Base-by-base conservation (phyloP, 495 filamentous ascomycete genomes). In the Penicillium ucsense region DNA sequence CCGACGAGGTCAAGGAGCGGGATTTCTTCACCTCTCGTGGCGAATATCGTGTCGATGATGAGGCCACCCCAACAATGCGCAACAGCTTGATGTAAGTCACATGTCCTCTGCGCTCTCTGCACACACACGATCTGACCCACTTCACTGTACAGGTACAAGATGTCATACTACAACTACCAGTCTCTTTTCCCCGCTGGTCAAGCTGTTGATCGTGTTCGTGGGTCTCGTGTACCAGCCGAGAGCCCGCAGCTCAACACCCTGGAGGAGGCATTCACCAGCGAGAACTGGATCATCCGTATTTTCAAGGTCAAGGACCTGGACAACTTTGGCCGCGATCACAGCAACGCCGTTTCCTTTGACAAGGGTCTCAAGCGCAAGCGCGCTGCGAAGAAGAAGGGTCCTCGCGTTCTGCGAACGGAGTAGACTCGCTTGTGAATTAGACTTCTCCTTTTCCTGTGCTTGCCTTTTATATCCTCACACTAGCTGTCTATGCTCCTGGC, bases 211-310 rank as follows among this genome's bases (percentile, higher is more conserved):
- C 85, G 94, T 43, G 92, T 99, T 47, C 87, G 94, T 49, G 82
- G 83, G 48, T 72, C 78, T 29, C 80, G 77, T 47, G 70, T 97
- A n/a, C 94, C 94, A 12, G 81, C 86, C 5, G 81, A 88, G 51
- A 86, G 88, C 3, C 94, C 94, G 8, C 77, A 84, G 48, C 85
- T 99, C 44, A 88, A 80, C 66, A 91, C 83, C 11, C 64, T 99
- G 35, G 94, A 97, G 60, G 94, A 99, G 67, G 94, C 94, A 2
- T 99, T 91, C 70, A 99, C 94, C 38, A 94, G 88, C 56, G 94
- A 99, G 77, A 99, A 99, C 76, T 99, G 94, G 94, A 99, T 99
- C 63, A 96, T 99, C 63, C 76, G 94, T 43, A 97, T 99, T 63
- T 99, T 94, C 75, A 99, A 99, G 75, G 94, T 99, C 60, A 99